Evolutionary conservation across 2,329 filamentous ascomycete species (phyloP).

Genomic region (Nigrospora sphaerica): DNA sequence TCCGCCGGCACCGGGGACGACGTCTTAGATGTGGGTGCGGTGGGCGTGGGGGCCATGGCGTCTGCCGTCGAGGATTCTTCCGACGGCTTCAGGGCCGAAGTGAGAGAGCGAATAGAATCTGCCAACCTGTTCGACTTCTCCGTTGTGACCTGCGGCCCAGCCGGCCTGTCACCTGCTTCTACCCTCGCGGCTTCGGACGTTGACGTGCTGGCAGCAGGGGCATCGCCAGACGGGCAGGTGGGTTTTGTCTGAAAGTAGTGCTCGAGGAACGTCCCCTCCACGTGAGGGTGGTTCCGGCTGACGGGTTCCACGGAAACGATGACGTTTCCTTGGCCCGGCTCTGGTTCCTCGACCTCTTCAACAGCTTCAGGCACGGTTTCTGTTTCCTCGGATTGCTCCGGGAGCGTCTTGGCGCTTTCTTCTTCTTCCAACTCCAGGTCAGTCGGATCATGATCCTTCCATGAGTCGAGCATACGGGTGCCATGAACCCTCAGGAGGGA

Average conservation of each 20-base stretch:
- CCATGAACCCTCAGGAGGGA: conserved; percentile 89
- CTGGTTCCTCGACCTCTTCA: conserved; percentile 11
- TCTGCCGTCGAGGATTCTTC: too few species aligned
- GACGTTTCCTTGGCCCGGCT: conserved; percentile 2
- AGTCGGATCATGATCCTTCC: conserved; percentile 68
- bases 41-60: too few species aligned
- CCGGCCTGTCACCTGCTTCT: too few species aligned
- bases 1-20: too few species aligned
- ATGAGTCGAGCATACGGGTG: conserved; percentile 91
- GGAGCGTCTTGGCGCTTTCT: conserved; percentile 19
- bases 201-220: too few species aligned
- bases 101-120: too few species aligned
- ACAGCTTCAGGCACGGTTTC: conserved; percentile 6
- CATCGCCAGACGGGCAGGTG: not conserved
- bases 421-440: conserved; percentile 36
- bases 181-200: too few species aligned
- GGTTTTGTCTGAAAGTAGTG: not conserved
- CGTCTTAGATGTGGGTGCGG: too few species aligned
- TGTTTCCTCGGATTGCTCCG: conserved; percentile 24
- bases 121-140: too few species aligned
- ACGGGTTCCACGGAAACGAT: conserved; percentile 5
- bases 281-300: conserved; percentile 16
- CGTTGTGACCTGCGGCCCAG: too few species aligned
- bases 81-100: too few species aligned
- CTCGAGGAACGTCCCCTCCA: conserved; percentile 19